phyloP scores from a whole-genome alignment of 2,329 filamentous ascomycete genomes.

The Cladosporium sp. region DNA sequence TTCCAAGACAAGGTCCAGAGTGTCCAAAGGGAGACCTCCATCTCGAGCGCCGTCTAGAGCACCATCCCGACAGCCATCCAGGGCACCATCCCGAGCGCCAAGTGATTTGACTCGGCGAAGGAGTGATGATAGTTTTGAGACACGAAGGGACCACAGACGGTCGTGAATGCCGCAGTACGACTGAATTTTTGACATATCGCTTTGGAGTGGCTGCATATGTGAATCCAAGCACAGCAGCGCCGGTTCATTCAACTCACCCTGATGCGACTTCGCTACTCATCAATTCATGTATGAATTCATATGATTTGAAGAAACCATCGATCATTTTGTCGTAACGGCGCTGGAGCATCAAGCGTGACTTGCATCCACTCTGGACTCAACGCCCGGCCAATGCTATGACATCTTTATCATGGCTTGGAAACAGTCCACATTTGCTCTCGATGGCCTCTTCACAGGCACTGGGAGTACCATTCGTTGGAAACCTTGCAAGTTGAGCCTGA shows the following conservation, averaged over 20 bases:
- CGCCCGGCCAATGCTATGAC: neutral
- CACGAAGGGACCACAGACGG: conserved; percentile 2
- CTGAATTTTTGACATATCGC: no score
- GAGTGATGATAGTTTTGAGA: conserved; percentile 8
- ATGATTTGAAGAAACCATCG: no score
- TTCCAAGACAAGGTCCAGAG: conserved; percentile 4
- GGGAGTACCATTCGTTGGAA: conserved; percentile 33
- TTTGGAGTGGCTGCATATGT: no score
- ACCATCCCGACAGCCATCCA: neutral
- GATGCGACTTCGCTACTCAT: no score
- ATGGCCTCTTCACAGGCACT: conserved; percentile 26
- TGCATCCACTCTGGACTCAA: no score
- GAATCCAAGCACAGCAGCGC: no score
- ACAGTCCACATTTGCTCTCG: no score
- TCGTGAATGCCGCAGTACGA: neutral
- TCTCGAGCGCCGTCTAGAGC: conserved; percentile 6
- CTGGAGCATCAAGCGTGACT: no score
- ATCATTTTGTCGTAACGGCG: no score
- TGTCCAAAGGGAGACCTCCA: conserved; percentile 2
- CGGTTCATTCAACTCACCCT: no score
- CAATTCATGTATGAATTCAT: no score
- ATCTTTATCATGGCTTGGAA: neutral
- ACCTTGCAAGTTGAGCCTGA: conserved; percentile 32
- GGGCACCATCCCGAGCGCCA: neutral
- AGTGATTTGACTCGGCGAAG: neutral